A percentile compares a stretch with the other conserved stretches of the same genome.
phyloP scores from a whole-genome alignment of 495 filamentous ascomycete genomes.

The Penicillium waksmanii region DNA sequence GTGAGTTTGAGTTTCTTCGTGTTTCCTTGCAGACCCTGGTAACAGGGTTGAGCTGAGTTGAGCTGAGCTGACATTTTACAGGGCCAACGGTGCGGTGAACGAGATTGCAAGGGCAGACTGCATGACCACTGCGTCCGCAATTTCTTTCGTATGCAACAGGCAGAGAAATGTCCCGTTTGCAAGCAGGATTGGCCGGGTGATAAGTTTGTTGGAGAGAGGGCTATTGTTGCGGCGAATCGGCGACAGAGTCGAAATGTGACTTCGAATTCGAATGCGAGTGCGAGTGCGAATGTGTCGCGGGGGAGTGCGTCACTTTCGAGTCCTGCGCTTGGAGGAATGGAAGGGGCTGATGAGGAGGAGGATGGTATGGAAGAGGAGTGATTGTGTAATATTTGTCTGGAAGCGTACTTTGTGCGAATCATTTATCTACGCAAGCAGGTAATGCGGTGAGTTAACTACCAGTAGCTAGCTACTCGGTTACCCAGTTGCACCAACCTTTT shows the following conservation, averaged over 20 bases:
- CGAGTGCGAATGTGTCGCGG: neutral
- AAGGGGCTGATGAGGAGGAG: slow-evolving; percentile 7
- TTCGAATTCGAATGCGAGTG: neutral
- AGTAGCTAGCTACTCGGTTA: too few species aligned
- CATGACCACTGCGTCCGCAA: slow-evolving; percentile 77
- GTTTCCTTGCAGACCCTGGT: too few species aligned
- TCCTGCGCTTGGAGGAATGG: neutral
- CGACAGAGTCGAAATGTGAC: slow-evolving; percentile 34
- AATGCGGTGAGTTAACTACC: neutral
- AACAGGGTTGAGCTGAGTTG: neutral
- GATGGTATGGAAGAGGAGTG: slow-evolving; percentile 20
- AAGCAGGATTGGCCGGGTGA: slow-evolving; percentile 71
- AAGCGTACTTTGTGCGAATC: slow-evolving; percentile 1
- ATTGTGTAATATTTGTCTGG: slow-evolving; percentile 8
- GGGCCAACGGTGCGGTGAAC: slow-evolving; percentile 79
- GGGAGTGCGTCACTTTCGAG: slow-evolving; percentile 15
- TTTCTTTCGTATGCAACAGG: slow-evolving; percentile 68
- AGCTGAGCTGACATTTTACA: slow-evolving; percentile 25
- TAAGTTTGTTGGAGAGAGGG: slow-evolving; percentile 81
- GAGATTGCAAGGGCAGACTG: slow-evolving; percentile 68
- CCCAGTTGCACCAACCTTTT: too few species aligned
- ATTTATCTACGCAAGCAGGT: neutral
- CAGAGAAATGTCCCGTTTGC: slow-evolving; percentile 74
- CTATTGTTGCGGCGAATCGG: slow-evolving; percentile 46
- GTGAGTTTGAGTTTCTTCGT: slow-evolving; percentile 37